Evolutionary conservation across 2,329 filamentous ascomycete genomes (phyloP).

Genomic region (Clathrospora elynae): DNA sequence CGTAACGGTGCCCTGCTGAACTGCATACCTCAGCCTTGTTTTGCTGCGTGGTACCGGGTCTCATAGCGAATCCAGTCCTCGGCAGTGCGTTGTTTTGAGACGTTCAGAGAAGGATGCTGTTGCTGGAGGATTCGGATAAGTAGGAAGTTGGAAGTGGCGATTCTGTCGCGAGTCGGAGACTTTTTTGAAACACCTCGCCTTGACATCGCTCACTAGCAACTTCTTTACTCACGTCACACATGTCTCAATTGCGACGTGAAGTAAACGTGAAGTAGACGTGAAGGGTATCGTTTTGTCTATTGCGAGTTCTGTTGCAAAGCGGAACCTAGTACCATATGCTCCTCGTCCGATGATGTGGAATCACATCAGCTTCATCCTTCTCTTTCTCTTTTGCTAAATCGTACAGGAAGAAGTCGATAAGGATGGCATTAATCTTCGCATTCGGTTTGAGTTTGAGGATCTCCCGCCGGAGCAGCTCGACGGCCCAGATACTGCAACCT

Average conservation of each 20-base stretch:
- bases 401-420: constrained; percentile 98
- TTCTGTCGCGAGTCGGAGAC: neutral
- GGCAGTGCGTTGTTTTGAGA: constrained; percentile 1
- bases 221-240: no score
- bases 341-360: constrained; percentile 86
- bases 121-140: neutral
- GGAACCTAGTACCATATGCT: constrained; percentile 88
- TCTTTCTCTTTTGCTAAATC: constrained; percentile 91
- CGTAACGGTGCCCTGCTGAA: neutral
- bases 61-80: constrained; percentile 3
- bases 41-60: neutral
- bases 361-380: constrained; percentile 46
- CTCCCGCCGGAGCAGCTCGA: constrained; percentile 83
- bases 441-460: constrained; percentile 76
- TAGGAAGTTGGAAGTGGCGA: constrained; percentile 8
- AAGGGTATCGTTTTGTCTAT: neutral
- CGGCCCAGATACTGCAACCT: constrained; percentile 94
- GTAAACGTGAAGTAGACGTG: no score
- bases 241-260: no score
- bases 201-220: constrained; percentile 1
- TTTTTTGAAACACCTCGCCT: neutral
- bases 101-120: neutral
- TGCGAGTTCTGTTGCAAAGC: neutral
- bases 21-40: neutral
- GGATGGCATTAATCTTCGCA: constrained; percentile 76